These are phyloP conservation scores for Leccinum subfulvum DNA, from an alignment of 1,284 basidiomycete genomes.

Conservation along the genomic window DNA sequence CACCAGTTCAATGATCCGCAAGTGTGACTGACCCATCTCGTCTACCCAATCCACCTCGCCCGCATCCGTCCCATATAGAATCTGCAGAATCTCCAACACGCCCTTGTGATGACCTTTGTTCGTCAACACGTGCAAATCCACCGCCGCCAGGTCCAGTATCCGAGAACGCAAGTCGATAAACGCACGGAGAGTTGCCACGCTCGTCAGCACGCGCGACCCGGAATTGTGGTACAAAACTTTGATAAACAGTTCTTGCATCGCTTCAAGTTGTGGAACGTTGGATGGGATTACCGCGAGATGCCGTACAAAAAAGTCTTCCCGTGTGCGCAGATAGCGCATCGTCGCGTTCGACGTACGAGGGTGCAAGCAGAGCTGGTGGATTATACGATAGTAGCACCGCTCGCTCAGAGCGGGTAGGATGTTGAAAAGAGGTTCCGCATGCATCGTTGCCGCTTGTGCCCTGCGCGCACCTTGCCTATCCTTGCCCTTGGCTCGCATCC, in stretches of 20 bases:
- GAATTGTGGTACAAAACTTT: conserved; percentile 73
- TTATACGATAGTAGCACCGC: too few species aligned
- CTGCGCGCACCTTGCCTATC: conserved; percentile 40
- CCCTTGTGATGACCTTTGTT: conserved; percentile 73
- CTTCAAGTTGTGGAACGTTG: conserved; percentile 51
- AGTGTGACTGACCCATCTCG: conserved; percentile 59
- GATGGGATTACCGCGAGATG: conserved; percentile 79
- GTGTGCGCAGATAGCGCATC: conserved; percentile 46
- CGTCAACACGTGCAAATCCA: conserved; percentile 88
- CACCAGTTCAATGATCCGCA: conserved; percentile 85
- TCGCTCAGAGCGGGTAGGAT: too few species aligned
- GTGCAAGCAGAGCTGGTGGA: too few species aligned
- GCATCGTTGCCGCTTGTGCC: neutral
- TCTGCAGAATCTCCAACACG: conserved; percentile 53
- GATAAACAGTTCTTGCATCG: conserved; percentile 54
- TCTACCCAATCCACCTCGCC: conserved; percentile 40
- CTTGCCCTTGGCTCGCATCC: conserved; percentile 47
- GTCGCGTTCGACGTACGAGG: too few species aligned
- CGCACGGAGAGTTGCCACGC: conserved; percentile 58
- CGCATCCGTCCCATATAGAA: conserved; percentile 49
- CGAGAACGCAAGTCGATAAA: conserved; percentile 82
- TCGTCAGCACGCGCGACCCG: conserved; percentile 69
- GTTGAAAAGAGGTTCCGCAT: conserved; percentile 12
- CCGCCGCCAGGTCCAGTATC: conserved; percentile 82
- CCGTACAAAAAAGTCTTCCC: conserved; percentile 35